A percentile compares a stretch with the other conserved stretches of the same genome.
These are phyloP conservation scores for Saturnispora serradocipensis DNA, from an alignment of 805 yeast species.

Conservation along the genomic window DNA sequence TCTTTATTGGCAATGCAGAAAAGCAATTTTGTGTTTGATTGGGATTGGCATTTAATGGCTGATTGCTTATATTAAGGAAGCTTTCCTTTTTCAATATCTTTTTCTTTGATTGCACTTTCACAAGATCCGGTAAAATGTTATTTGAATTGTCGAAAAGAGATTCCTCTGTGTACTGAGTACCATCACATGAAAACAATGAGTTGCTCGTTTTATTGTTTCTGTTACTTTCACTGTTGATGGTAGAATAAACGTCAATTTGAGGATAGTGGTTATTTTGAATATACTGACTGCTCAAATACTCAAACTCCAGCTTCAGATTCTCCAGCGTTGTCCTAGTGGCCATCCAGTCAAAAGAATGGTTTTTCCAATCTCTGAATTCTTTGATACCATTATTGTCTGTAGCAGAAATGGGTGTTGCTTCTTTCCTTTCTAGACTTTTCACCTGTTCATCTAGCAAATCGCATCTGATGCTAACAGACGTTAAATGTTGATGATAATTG, in stretches of 20 bases:
- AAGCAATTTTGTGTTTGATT: background rate
- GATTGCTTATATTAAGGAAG: slow-evolving; percentile 16
- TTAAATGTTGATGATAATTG: slow-evolving; percentile 24
- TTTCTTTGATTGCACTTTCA: slow-evolving; percentile 6
- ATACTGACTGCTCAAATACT: slow-evolving; percentile 26
- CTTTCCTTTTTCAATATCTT: slow-evolving; percentile 25
- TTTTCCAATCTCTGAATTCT: slow-evolving; percentile 21
- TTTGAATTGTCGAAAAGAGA: background rate
- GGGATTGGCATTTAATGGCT: slow-evolving; percentile 3
- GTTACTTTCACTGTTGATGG: background rate
- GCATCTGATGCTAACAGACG: slow-evolving; percentile 26
- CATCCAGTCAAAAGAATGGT: slow-evolving; percentile 30
- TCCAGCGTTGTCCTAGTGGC: slow-evolving; percentile 39
- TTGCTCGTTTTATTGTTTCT: background rate
- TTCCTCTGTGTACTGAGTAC: slow-evolving; percentile 8
- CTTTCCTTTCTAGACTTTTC: slow-evolving; percentile 20
- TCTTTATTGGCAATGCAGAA: slow-evolving; percentile 4
- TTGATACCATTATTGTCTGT: slow-evolving; percentile 16
- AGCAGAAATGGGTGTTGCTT: slow-evolving; percentile 12
- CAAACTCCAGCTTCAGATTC: slow-evolving; percentile 33
- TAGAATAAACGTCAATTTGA: background rate
- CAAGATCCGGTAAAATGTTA: background rate
- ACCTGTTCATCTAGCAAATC: slow-evolving; percentile 29
- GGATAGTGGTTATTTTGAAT: slow-evolving; percentile 15
- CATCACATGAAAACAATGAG: slow-evolving; percentile 9